Evolutionary conservation across 352 stramenopile species (phyloP).

Genomic region (Globisporangium lucens): DNA sequence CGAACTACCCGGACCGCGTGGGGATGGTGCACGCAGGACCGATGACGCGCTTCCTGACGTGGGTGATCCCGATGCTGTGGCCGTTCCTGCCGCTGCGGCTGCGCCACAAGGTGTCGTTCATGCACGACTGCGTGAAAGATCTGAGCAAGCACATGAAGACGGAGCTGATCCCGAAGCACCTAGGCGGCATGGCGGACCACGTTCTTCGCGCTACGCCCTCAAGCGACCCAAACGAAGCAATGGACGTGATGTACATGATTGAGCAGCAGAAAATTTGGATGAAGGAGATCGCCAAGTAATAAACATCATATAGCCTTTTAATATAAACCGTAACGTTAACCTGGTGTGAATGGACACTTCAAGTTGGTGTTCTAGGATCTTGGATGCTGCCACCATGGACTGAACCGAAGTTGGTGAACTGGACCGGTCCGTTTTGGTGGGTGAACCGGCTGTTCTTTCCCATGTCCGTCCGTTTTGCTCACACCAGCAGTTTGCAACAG

Average conservation of each 20-base stretch:
- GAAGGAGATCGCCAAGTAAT: constrained; percentile 21
- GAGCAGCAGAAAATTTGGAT: constrained; percentile 50
- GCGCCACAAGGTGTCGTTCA: constrained; percentile 57
- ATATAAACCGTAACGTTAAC: not conserved
- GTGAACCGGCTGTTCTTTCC: not conserved
- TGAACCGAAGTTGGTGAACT: not conserved
- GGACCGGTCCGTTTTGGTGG: not conserved
- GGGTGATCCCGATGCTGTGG: constrained; percentile 48
- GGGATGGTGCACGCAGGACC: constrained; percentile 55
- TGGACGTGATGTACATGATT: constrained; percentile 62
- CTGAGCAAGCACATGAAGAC: constrained; percentile 58
- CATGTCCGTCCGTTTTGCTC: not conserved
- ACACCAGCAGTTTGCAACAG: not conserved
- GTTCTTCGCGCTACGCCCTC: constrained; percentile 25
- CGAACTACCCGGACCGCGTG: constrained; percentile 66
- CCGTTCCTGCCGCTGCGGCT: constrained; percentile 52
- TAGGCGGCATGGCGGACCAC: constrained; percentile 43
- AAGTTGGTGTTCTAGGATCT: not conserved
- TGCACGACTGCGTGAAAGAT: constrained; percentile 49
- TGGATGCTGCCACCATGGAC: not conserved
- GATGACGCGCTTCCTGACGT: constrained; percentile 55
- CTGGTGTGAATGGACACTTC: not conserved
- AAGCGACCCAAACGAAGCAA: constrained; percentile 20
- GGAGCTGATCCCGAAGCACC: constrained; percentile 49
- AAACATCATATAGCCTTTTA: not conserved